phyloP scores from a whole-genome alignment of 768 basidiomycete genomes.

The Suillus ampliporus region DNA sequence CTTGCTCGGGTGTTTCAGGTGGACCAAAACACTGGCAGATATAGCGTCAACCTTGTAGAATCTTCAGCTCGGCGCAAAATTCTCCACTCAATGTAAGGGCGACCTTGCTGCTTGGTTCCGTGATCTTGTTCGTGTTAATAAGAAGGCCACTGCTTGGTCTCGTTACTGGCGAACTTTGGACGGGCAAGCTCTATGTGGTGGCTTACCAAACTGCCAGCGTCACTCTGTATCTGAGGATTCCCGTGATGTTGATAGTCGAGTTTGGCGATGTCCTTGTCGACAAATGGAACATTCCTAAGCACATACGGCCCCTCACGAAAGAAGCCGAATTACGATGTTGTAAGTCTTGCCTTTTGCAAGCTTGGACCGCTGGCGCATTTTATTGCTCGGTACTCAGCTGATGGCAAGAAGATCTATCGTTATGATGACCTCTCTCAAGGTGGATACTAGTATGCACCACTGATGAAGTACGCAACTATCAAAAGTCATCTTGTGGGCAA shows the following conservation, averaged over 20 bases:
- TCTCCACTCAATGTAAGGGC: background rate
- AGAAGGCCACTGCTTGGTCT: background rate
- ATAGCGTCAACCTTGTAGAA: background rate
- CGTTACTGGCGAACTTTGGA: background rate
- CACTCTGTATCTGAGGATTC: background rate
- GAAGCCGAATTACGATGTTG: background rate
- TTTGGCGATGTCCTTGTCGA: constrained; percentile 17
- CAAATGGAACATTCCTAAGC: background rate
- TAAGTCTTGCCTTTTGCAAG: too few relatives aligned
- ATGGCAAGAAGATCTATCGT: too few relatives aligned
- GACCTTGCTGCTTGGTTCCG: background rate
- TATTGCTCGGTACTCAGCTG: too few relatives aligned
- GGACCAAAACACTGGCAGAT: background rate
- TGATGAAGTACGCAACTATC: too few relatives aligned
- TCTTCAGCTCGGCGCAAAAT: background rate
- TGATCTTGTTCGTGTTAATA: background rate
- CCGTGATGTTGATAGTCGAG: background rate
- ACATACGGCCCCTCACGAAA: background rate
- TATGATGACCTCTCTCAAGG: too few relatives aligned
- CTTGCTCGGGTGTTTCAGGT: background rate
- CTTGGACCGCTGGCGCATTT: too few relatives aligned
- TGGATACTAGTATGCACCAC: too few relatives aligned
- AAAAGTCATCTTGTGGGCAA: too few relatives aligned
- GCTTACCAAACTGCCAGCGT: background rate
- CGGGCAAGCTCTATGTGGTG: background rate